A percentile compares a stretch with the other conserved stretches of the same genome.
These are phyloP conservation scores for Cyclotella sp. DNA, from an alignment of 108 stramenopile species.

Conservation along the genomic window DNA sequence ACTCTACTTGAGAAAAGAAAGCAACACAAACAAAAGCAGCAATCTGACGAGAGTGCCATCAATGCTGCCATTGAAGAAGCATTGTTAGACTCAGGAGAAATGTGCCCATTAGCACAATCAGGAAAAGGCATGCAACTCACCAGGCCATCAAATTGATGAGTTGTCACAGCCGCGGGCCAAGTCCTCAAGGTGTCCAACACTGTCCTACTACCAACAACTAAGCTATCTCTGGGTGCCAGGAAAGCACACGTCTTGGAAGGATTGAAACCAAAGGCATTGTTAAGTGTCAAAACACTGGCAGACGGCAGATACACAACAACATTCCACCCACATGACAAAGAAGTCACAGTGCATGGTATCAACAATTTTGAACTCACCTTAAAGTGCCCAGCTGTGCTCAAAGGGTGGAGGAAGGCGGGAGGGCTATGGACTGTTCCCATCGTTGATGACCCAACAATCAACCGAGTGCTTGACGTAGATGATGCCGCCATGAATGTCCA, in stretches of 20 bases:
- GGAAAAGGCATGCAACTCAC: background rate
- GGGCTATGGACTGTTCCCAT: constrained; percentile 1
- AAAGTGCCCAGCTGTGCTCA: background rate
- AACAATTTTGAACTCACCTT: background rate
- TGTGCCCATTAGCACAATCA: background rate
- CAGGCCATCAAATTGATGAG: background rate
- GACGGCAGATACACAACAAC: constrained; percentile 21
- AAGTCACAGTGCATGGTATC: constrained; percentile 9
- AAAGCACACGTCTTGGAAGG: constrained; percentile 5
- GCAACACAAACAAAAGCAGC: background rate
- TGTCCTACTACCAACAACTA: background rate
- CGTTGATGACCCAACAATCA: background rate
- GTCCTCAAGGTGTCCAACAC: background rate
- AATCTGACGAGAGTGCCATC: background rate
- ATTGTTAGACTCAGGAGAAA: constrained; percentile 4
- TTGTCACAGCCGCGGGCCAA: background rate
- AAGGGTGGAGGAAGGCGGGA: constrained; percentile 12
- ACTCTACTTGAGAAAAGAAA: background rate
- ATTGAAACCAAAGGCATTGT: constrained; percentile 4
- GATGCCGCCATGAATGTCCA: background rate
- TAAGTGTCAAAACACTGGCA: constrained; percentile 10
- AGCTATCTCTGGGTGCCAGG: background rate
- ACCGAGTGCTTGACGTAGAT: background rate
- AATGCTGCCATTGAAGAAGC: background rate
- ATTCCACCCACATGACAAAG: constrained; percentile 16